A percentile compares a stretch with the other conserved stretches of the same genome.
Evolutionary conservation across 2,329 filamentous ascomycete species (phyloP).

Genomic region (Coniochaeta hoffmannii): DNA sequence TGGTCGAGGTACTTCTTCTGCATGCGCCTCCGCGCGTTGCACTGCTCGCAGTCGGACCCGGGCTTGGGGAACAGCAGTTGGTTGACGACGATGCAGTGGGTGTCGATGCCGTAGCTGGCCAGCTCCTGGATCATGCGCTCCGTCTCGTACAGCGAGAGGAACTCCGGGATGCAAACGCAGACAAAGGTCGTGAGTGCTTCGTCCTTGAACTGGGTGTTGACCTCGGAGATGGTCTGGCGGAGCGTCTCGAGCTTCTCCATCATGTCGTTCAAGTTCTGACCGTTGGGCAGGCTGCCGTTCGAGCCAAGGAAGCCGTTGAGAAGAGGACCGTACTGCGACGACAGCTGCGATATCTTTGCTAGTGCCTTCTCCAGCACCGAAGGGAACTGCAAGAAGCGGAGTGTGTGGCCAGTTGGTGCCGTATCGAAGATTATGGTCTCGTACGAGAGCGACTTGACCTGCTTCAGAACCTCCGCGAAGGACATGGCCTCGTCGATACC

Average conservation of each 20-base stretch:
- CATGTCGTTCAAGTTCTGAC: conserved; percentile 87
- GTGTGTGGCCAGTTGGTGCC: conserved; percentile 92
- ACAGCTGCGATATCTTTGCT: conserved; percentile 93
- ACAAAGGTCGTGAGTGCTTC: conserved; percentile 93
- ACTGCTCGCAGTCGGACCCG: conserved; percentile 85
- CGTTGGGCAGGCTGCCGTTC: conserved; percentile 64
- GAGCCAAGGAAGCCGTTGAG: conserved; percentile 86
- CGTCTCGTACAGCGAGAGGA: conserved; percentile 93
- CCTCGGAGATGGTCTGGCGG: conserved; percentile 86
- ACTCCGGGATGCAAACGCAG: conserved; percentile 97
- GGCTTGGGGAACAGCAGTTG: conserved; percentile 89
- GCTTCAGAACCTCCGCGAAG: conserved; percentile 97
- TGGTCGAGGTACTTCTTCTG: conserved; percentile 99
- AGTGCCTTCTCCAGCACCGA: conserved; percentile 97
- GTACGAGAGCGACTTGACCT: conserved; percentile 98
- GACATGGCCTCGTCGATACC: conserved; percentile 99
- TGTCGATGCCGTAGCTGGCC: conserved; percentile 87
- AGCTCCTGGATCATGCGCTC: conserved; percentile 99
- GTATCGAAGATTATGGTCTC: conserved; percentile 99
- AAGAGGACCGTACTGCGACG: conserved; percentile 89
- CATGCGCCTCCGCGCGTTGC: conserved; percentile 92
- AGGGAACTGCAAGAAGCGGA: conserved; percentile 97
- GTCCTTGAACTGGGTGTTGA: conserved; percentile 98
- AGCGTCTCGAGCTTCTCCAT: conserved; percentile 91
- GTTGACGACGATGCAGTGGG: conserved; percentile 96